Evolutionary conservation across 2,329 filamentous ascomycete species (phyloP).

Genomic region (Westerdykella sp.): DNA sequence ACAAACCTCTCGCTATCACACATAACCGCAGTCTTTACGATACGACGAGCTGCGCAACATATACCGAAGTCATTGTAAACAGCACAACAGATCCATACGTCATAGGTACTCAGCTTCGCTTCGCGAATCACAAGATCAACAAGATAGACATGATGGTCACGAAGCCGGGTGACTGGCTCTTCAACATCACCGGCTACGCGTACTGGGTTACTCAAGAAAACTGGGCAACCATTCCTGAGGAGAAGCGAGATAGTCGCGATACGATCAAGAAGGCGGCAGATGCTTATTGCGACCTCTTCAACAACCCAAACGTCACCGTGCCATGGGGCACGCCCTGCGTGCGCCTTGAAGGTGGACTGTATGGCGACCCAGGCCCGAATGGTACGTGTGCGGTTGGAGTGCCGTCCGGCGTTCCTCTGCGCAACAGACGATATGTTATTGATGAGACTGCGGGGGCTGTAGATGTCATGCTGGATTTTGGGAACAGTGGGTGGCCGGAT

Average conservation of each 20-base stretch:
- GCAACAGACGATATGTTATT: slow-evolving; percentile 20
- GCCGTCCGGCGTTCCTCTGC: slow-evolving; percentile 17
- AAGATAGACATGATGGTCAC: slow-evolving; percentile 19
- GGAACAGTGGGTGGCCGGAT: slow-evolving; percentile 16
- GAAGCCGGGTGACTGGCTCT: slow-evolving; percentile 24
- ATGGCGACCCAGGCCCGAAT: slow-evolving; percentile 18
- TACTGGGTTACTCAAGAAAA: slow-evolving; percentile 10
- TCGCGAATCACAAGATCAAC: slow-evolving; percentile 20
- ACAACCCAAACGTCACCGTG: slow-evolving; percentile 8
- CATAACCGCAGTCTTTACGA: slow-evolving; percentile 19
- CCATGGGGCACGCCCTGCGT: slow-evolving; percentile 22
- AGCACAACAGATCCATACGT: slow-evolving; percentile 16
- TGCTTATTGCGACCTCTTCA: slow-evolving; percentile 12
- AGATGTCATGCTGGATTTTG: slow-evolving; percentile 22
- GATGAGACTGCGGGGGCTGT: slow-evolving; percentile 19
- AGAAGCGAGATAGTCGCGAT: slow-evolving; percentile 8
- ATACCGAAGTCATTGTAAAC: slow-evolving; percentile 21
- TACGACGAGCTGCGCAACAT: slow-evolving; percentile 17
- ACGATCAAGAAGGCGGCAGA: slow-evolving; percentile 12
- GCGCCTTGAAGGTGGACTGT: slow-evolving; percentile 21
- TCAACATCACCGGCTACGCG: slow-evolving; percentile 14
- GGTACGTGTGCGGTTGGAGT: slow-evolving; percentile 18
- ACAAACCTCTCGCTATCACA: slow-evolving; percentile 13
- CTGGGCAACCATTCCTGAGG: slow-evolving; percentile 8
- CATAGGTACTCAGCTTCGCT: slow-evolving; percentile 22